These are phyloP conservation scores for Cyberlindnera samutprakarnensis DNA, from an alignment of 805 yeast species.

Conservation along the genomic window DNA sequence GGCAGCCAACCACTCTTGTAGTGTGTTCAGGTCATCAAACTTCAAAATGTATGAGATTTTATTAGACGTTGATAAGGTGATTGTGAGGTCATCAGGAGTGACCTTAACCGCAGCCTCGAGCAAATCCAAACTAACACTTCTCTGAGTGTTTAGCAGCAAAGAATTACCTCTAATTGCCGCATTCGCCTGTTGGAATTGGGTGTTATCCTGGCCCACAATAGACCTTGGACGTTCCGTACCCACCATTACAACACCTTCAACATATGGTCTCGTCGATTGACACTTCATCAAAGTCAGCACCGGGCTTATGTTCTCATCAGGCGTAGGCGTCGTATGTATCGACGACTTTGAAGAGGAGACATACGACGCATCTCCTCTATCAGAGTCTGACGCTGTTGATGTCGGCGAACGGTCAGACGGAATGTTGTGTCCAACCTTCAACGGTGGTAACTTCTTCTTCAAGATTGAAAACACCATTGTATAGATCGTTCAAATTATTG, in stretches of 20 bases:
- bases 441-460: too few species aligned
- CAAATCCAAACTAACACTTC: constrained; percentile 29
- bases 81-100: constrained; percentile 3
- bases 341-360: constrained; percentile 1
- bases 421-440: too few species aligned
- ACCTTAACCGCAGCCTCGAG: constrained; percentile 12
- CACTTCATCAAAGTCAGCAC: constrained; percentile 63
- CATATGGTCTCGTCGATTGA: constrained; percentile 60
- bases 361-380: too few species aligned
- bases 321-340: too few species aligned
- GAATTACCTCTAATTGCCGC: constrained; percentile 34
- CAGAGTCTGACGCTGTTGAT: too few species aligned
- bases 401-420: too few species aligned
- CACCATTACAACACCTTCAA: constrained; percentile 37
- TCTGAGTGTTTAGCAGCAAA: constrained; percentile 14
- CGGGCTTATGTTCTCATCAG: too few species aligned
- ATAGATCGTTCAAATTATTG: too few species aligned
- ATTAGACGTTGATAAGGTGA: constrained; percentile 9
- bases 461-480: too few species aligned
- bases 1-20: constrained; percentile 37
- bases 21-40: constrained; percentile 7
- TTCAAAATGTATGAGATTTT: constrained; percentile 17
- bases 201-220: too few species aligned
- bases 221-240: constrained; percentile 15
- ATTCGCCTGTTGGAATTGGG: constrained; percentile 6